Percentiles rank a stretch among this genome's conserved stretches.
These are phyloP conservation scores for Diversispora epigaea DNA, from an alignment of 192 early-diverging fungal species.

Conservation along the genomic window DNA sequence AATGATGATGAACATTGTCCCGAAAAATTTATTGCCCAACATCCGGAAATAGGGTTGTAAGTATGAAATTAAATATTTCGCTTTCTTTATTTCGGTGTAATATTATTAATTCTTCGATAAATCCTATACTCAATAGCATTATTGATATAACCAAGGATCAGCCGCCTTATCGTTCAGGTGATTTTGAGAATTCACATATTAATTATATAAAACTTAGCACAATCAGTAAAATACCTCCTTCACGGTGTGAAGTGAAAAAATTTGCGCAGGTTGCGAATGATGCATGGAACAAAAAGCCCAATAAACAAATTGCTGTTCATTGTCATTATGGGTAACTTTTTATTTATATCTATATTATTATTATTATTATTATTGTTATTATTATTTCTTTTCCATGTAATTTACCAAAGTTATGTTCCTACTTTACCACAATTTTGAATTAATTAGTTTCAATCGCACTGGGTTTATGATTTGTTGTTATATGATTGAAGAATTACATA, in stretches of 20 bases:
- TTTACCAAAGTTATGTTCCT: no score
- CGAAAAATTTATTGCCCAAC: slow-evolving; percentile 47
- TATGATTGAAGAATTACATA: slow-evolving; percentile 49
- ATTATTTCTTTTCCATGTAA: not conserved
- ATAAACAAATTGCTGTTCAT: slow-evolving; percentile 56
- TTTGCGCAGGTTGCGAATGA: slow-evolving; percentile 44
- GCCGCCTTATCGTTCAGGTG: slow-evolving; percentile 52
- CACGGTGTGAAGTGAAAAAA: slow-evolving; percentile 41
- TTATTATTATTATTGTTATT: not conserved
- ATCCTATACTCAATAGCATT: slow-evolving; percentile 39
- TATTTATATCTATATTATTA: not conserved
- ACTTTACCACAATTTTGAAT: no score
- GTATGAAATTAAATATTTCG: not conserved
- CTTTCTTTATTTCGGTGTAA: not conserved
- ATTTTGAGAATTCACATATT: slow-evolving; percentile 56
- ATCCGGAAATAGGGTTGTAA: slow-evolving; percentile 46
- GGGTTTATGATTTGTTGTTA: slow-evolving; percentile 60
- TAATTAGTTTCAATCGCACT: slow-evolving; percentile 52
- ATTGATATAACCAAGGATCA: slow-evolving; percentile 54
- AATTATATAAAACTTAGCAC: slow-evolving; percentile 52
- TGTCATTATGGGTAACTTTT: slow-evolving; percentile 57
- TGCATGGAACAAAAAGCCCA: slow-evolving; percentile 50
- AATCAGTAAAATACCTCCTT: slow-evolving; percentile 53
- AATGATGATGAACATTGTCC: slow-evolving; percentile 55
- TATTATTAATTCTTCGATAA: not conserved